Conservation (phyloP, 176 grass and related monocot species). For the Microstegium vimineum region DNA sequence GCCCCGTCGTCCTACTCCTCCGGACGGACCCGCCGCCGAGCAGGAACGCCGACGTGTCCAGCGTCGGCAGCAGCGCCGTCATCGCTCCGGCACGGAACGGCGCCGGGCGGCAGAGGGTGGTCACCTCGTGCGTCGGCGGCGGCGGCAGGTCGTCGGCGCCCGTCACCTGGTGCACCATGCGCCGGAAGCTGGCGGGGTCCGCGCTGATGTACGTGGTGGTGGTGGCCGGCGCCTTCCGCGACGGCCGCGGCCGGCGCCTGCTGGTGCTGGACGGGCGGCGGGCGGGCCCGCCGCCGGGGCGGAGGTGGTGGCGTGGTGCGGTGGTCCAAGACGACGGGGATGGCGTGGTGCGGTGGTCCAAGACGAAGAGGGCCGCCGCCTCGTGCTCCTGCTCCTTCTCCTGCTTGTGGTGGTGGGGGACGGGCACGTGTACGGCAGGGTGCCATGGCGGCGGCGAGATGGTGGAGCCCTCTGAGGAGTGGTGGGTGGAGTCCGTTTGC, state of each 20-base stretch:
- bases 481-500: constrained; percentile 4
- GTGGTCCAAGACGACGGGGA: background rate
- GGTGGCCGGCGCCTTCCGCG: background rate
- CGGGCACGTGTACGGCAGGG: background rate
- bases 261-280: background rate
- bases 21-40: background rate
- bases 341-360: background rate
- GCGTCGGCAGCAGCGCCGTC: constrained; percentile 17
- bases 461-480: background rate
- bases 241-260: constrained; percentile 40
- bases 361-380: no score
- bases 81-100: background rate
- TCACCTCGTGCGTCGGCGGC: background rate
- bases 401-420: background rate
- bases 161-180: constrained; percentile 48
- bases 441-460: constrained; percentile 12
- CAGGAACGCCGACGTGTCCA: constrained; percentile 45
- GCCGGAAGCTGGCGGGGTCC: constrained; percentile 40
- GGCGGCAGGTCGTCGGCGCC: constrained; percentile 17
- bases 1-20: no score
- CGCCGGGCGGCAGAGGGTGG: background rate
- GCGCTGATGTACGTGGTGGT: constrained; percentile 43
- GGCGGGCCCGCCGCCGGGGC: background rate
- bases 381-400: no score
- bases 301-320: background rate